Percentiles rank a stretch among this genome's conserved stretches.
Evolutionary conservation across 2,329 filamentous ascomycete species (phyloP).

Genomic region (Paradendryphiella salina): DNA sequence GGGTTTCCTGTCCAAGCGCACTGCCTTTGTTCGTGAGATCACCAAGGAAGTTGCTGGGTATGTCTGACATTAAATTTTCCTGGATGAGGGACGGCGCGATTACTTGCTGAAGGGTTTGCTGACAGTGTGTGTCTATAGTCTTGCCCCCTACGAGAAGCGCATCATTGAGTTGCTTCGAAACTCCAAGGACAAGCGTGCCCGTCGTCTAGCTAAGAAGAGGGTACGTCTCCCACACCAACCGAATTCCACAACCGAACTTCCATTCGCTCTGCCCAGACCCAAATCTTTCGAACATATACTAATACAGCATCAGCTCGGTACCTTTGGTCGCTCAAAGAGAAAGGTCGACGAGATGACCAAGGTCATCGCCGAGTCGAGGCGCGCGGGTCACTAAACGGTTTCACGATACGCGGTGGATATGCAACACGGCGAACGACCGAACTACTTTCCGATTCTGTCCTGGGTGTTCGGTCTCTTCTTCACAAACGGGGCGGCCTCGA

Average conservation of each 20-base stretch:
- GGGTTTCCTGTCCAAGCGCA: slow-evolving; percentile 95
- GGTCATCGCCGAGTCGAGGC: slow-evolving; percentile 95
- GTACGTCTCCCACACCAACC: slow-evolving; percentile 58
- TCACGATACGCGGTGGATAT: slow-evolving; percentile 29
- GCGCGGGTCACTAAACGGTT: slow-evolving; percentile 65
- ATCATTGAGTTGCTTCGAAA: slow-evolving; percentile 99
- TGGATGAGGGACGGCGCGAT: neutral
- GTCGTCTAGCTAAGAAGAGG: slow-evolving; percentile 99
- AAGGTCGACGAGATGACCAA: slow-evolving; percentile 99
- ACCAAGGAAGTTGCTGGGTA: slow-evolving; percentile 98
- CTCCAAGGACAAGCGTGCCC: slow-evolving; percentile 98
- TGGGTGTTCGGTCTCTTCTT: slow-evolving; percentile 43
- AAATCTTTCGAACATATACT: slow-evolving; percentile 24
- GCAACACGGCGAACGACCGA: slow-evolving; percentile 31
- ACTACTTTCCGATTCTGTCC: slow-evolving; percentile 40
- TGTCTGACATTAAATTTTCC: slow-evolving; percentile 45
- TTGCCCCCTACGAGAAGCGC: slow-evolving; percentile 76
- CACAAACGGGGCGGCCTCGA: slow-evolving; percentile 34
- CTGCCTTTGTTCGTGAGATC: slow-evolving; percentile 93
- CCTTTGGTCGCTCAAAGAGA: slow-evolving; percentile 96
- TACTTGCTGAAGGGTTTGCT: slow-evolving; percentile 5
- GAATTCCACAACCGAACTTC: neutral
- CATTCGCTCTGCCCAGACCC: slow-evolving; percentile 1
- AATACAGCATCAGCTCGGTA: slow-evolving; percentile 72
- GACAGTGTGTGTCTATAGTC: slow-evolving; percentile 19